These are phyloP conservation scores for Psilocybe subaeruginosa DNA, from an alignment of 768 basidiomycete species.

Conservation along the genomic window DNA sequence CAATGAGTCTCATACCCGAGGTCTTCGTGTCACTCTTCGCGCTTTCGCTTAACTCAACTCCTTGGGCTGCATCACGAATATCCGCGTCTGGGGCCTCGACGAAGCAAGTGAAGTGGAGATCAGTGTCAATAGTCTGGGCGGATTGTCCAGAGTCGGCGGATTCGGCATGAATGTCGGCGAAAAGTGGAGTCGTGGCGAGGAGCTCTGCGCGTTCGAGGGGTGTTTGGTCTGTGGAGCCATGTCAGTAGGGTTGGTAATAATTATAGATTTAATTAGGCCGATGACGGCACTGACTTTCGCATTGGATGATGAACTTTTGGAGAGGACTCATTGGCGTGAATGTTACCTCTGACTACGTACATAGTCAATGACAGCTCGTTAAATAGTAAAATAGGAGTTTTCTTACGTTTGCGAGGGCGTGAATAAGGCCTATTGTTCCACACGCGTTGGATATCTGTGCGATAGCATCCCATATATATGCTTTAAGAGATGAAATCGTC, in stretches of 20 bases:
- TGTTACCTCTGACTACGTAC: constrained; percentile 54
- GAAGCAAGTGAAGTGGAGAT: constrained; percentile 90
- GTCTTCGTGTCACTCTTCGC: constrained; percentile 21
- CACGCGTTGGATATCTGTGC: constrained; percentile 80
- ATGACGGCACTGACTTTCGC: constrained; percentile 47
- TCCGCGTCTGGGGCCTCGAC: constrained; percentile 61
- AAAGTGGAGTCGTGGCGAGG: constrained; percentile 76
- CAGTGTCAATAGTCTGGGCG: constrained; percentile 60
- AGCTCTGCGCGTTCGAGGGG: constrained; percentile 75
- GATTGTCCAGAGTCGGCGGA: constrained; percentile 75
- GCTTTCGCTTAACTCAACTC: constrained; percentile 18
- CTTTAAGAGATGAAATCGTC: background rate
- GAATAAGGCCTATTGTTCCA: constrained; percentile 86
- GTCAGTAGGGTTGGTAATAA: background rate
- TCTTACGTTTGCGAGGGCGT: constrained; percentile 80
- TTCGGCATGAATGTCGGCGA: constrained; percentile 76
- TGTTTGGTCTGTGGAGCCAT: constrained; percentile 52
- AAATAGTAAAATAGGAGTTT: background rate
- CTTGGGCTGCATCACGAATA: constrained; percentile 31
- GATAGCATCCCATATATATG: background rate
- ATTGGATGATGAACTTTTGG: constrained; percentile 65
- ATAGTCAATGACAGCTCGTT: background rate
- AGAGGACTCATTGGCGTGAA: constrained; percentile 62
- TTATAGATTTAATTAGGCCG: background rate
- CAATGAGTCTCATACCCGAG: constrained; percentile 60